Evolutionary conservation across 768 basidiomycete species (phyloP), one percentile per base, ranked within the genome.

Genomic region (Calocybe gangraenosa): DNA sequence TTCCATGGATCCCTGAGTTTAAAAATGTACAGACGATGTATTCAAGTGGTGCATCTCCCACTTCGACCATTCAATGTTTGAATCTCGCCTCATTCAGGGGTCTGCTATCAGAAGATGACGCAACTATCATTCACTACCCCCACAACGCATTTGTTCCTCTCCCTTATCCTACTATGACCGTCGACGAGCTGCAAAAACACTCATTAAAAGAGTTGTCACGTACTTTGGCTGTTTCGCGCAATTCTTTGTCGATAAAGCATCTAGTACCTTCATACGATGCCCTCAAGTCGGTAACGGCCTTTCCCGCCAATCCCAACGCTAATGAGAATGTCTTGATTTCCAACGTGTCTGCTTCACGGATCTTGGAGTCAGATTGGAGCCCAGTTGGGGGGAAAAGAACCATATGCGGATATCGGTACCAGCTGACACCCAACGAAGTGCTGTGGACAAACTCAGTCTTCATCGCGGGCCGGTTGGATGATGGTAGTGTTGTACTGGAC

Each of bases 401-500:
- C 0, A 17, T 71, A 8, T 72, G 67, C 43, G 58, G 66, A 5
- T 73, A 71, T 37, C 54, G 68, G 4, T 71, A 70, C 42, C 64
- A 66, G 36, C 49, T 67, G 19, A 67, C 66, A 2, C 64, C 66
- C 3, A 67, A 53, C 1, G 64, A 63, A 14, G 40, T 67, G 9
- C 37, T 66, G 38, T 56, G 67, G 33, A 62, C 66, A 7, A 71
- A 71, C 50, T 55, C 60, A 0, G 59, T 67, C 0, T 70, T 63
- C 37, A 67, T 74, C 23, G 61, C 67, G 7, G 72, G 70, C 9
- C 53, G 67, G n/a, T 40, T 70, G 37, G 53, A 56, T 1, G 68
- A 71, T 52, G 64, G 64, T 8, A 66, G 62, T 13, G 62, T 66
- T n/a, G 66, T 70, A 11, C 40, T 74, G 44, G 70, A 74, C 55